Base-by-base conservation (phyloP, 208 protist genomes). In the Acanthamoeba healyi region DNA sequence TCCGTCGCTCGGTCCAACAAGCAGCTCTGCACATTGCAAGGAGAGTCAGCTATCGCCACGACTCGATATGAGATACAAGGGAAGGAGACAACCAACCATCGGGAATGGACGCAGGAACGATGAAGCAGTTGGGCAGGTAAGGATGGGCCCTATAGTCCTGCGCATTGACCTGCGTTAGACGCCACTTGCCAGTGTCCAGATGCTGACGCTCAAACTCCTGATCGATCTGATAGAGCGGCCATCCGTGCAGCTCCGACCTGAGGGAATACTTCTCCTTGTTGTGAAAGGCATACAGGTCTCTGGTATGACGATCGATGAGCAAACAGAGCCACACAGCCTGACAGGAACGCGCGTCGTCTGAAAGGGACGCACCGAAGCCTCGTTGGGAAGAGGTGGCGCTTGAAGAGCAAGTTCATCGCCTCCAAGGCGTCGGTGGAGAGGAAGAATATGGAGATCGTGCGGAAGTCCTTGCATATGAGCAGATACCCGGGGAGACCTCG, bases 241-340 rank as follows among this genome's bases (percentile, higher is more conserved):
- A 93, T 56, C 88, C 88, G 24, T n/a, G 22, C 4, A 93, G 67
- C 65, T 93, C 88, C 12, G 61, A 93, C 4, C 32, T 12, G 17
- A 93, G n/a, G 17, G 61, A 34, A 22, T 56, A 74, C 54, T 49
- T 72, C 61, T 93, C 88, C 32, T 61, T 34, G 67, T 32, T 93
- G 6, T 93, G 54, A 42, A 93, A 93, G 0, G 88, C 88, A 46
- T 65, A 93, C 26, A 93, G 88, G 29, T 93, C 88, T 0, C 82
- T 90, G 26, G 2, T 24, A 67, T 26, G 29, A 38, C 63, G 26
- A 14, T 15, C 26, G 36, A 46, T 38, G 32, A 34, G 24, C n/a
- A 5, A 44, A 22, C 12, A 15, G 9, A 17, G 0, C 7, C 34
- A 44, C 9, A 19, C 17, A 49, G 3, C 0, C 2, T 38, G n/a